Evolutionary conservation across 1,284 basidiomycete genomes (phyloP), one percentile per base, ranked within the genome.

Genomic region (Heliocybe sulcata): DNA sequence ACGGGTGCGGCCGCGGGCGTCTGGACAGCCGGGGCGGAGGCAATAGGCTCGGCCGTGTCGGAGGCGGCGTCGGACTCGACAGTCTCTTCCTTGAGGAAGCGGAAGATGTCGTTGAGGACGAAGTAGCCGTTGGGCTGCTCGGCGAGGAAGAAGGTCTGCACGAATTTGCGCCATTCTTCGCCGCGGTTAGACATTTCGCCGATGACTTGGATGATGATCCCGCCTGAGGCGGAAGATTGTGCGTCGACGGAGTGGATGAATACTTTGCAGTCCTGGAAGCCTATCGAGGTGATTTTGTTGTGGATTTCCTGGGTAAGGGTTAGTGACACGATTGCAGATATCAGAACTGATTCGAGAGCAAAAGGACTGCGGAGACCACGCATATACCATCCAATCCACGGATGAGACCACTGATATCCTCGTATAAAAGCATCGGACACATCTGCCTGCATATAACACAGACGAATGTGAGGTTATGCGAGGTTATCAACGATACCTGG

Each of bases 101-200:
- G 90, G 87, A 99, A 99, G 76, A 99, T 98, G 76, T 99, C 97
- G 75, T 99, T 99, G 71, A 99, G 86, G 59, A 99, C 97, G 72
- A 94, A 99, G 79, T 98, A 99, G 50, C 97, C 97, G 66, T 96
- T 97, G 42, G 94, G 93, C 75, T 99, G 97, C 72, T 98, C 93
- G 50, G 97, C 97, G 55, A 99, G 87, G 89, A 99, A 99, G 78
- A 99, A 99, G 14, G 96, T 98, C 77, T 99, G 97, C 22, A 94
- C 94, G 67, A 99, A 99, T 76, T 98, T 98, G 67, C 89, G 87
- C 97, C 97, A 99, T 2, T 91, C 80, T 58, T 90, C 87, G 57
- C 83, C 82, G 65, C 86, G 83, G 73, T 97, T 97, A 58, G 91
- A 94, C 87, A 99, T 94, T 76, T 99, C 96, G 62, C 97, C 97